phyloP scores from a whole-genome alignment of 2,329 filamentous ascomycete species.

The Bipolaris victoriae region DNA sequence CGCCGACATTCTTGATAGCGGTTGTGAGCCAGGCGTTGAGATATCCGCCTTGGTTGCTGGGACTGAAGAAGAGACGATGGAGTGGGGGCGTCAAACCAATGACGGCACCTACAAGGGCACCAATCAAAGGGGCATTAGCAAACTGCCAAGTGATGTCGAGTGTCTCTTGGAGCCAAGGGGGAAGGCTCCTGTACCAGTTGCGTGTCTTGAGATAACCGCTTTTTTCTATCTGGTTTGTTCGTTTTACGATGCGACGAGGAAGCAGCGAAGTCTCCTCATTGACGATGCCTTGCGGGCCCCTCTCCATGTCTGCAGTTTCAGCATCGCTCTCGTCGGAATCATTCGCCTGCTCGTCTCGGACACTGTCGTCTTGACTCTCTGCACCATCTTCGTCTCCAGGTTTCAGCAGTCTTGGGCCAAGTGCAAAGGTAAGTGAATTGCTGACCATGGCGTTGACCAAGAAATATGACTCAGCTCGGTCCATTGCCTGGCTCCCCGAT shows the following conservation, averaged over 20 bases:
- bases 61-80: constrained; percentile 67
- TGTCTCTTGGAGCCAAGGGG: constrained; percentile 47
- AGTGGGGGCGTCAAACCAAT: constrained; percentile 66
- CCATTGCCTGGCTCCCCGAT: constrained; percentile 56
- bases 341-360: background rate
- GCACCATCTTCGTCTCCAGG: constrained; percentile 51
- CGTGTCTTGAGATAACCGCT: constrained; percentile 44
- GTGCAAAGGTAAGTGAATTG: constrained; percentile 68
- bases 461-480: constrained; percentile 69
- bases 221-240: constrained; percentile 37
- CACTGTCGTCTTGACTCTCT: constrained; percentile 35
- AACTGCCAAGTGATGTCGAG: constrained; percentile 58
- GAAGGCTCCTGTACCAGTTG: constrained; percentile 46
- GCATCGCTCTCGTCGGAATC: constrained; percentile 33
- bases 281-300: constrained; percentile 34
- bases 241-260: constrained; percentile 46
- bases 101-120: constrained; percentile 63
- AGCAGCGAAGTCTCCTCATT: constrained; percentile 61
- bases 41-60: constrained; percentile 64
- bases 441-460: constrained; percentile 69
- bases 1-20: constrained; percentile 66
- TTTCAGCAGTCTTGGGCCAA: constrained; percentile 66
- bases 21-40: constrained; percentile 71
- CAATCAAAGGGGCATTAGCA: constrained; percentile 67
- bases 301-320: constrained; percentile 28